Base-by-base conservation (phyloP, 768 basidiomycete species). In the Pholiota microspora region DNA sequence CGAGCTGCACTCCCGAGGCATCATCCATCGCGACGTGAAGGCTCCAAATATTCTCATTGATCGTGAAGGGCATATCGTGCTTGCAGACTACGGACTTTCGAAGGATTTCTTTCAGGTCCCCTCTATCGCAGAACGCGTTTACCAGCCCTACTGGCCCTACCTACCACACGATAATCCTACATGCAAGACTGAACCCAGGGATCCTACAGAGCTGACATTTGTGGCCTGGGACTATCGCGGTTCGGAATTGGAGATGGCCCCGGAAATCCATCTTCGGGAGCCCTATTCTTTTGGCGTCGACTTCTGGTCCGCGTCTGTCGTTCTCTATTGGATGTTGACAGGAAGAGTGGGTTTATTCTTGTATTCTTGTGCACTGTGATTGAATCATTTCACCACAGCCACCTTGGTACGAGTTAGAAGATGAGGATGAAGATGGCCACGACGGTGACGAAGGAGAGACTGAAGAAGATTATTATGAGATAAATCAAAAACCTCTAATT, bases 231-330 rank as follows among this genome's bases (percentile, higher is more conserved):
- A 62, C 29, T 58, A 56, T 28, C 67, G 68, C 34, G 71, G 71
- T 8, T 69, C 70, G 0, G 61, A 66, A 25, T 49, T 69, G 23
- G 67, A 68, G 57, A 70, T 70, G 67, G 63, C 72, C 5, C 72
- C 72, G 1, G 72, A 73, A 54, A 59, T 69, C 4, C 59, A 65
- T 45, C 51, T 53, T 2, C 49, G 62, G 24, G 54, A 61, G 28
- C 61, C 57, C 5, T 69, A 70, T 46, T 67, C 67, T 1, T 71
- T 69, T 59, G 66, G 66, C 10, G 64, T 68, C 2, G 92, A 94
- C 56, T 79, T 90, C 45, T 94, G 92, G 92, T 88, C 91, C 0
- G 67, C 89, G 4, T 88, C 88, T 0, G 81, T 90, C 48, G 78
- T 90, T 25, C 77, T 93, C 3, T 87, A 87, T 66, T 81, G 83